phyloP scores from a whole-genome alignment of 2,329 filamentous ascomycete species.

The Curvularia lunata region DNA sequence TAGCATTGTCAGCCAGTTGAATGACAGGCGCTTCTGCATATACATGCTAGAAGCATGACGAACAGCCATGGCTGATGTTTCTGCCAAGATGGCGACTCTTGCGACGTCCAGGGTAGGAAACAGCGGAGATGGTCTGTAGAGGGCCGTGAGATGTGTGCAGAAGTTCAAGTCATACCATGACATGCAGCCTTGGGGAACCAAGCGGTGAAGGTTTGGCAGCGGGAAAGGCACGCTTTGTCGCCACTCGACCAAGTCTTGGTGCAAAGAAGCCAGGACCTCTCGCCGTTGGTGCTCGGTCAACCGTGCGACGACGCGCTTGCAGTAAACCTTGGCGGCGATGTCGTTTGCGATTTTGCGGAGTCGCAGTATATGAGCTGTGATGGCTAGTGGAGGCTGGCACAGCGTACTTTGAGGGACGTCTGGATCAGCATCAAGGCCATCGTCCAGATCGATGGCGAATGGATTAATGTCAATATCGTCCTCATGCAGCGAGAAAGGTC shows the following conservation, averaged over 20 bases:
- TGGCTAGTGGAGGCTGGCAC: neutral
- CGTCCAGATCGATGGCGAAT: neutral
- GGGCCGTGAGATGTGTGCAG: neutral
- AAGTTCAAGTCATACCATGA: neutral
- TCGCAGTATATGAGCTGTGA: neutral
- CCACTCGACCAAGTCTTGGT: neutral
- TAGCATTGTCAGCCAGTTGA: neutral
- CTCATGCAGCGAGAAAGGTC: neutral
- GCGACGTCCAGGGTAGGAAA: neutral
- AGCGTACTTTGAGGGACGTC: neutral
- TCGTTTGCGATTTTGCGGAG: neutral
- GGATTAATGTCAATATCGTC: neutral
- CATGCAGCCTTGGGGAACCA: neutral
- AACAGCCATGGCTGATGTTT: neutral
- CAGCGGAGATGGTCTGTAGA: neutral
- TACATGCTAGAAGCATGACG: neutral
- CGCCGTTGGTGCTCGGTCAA: neutral
- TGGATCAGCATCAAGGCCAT: neutral
- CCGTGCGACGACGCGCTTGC: neutral
- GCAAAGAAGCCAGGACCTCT: neutral
- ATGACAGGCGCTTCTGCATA: neutral
- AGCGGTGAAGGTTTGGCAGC: neutral
- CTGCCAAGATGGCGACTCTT: neutral
- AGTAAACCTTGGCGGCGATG: neutral
- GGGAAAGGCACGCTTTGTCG: neutral